Base-by-base conservation (phyloP, 1,284 basidiomycete species). In the Papiliotrema flavescens region DNA sequence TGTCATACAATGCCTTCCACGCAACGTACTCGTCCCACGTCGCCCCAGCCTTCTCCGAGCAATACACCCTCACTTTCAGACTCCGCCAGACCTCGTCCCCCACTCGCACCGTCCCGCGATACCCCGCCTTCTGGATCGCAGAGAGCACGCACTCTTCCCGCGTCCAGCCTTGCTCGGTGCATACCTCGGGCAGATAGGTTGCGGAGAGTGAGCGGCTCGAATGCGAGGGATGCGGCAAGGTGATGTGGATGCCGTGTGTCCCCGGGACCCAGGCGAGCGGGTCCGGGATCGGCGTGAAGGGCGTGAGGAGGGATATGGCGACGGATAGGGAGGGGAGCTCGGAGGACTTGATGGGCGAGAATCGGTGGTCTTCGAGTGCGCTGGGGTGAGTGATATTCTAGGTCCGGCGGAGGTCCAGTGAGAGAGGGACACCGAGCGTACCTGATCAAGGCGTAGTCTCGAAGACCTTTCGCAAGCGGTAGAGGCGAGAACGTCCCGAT, bases 191-290 rank as follows among this genome's bases (percentile, higher is more conserved):
- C n/a, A 98, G 82, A 74, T 96, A 98, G 0, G 90, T 95, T 2
- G 94, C 94, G 3, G 85, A 85, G 62, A 96, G 85, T 2, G 80
- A 79, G 53, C 83, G 63, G 26, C 54, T 85, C 43, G 85, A 78
- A 17, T 86, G 64, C 5, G 84, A 80, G 15, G 91, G 93, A 69
- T 90, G 86, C 24, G 85, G 82, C 74, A 98, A 90, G 20, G 85
- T 83, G 61, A 98, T 88, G 73, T 88, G 84, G 73, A 98, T 94
- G 47, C 95, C 95, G 76, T 98, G 95, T 2, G 83, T 82, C 56
- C 94, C 95, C 57, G 95, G 76, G 8, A 85, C 86, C 95, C 95
- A 98, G 76, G 93, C 90, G 50, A 95, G 84, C 67, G 95, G 93
- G 39, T 87, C 84, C 22, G 81, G 71, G 52, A 86, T 90, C 65